Evolutionary conservation across 768 basidiomycete species (phyloP).

Genomic region (Gymnopilus junonius): DNA sequence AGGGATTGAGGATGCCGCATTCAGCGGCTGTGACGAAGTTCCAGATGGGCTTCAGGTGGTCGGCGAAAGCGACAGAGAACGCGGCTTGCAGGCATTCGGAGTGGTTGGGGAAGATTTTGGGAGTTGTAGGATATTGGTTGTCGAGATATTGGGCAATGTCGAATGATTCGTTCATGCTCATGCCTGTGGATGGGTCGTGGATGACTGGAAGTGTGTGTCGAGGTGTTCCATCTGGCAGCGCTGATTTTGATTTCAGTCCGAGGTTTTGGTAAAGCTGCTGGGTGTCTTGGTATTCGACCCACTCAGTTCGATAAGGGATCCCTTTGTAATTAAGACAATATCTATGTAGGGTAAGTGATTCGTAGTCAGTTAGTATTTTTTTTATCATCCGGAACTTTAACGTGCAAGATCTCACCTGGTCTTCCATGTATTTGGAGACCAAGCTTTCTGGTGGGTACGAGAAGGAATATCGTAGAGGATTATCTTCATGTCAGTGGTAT

Average conservation of each 20-base stretch:
- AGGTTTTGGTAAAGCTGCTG: slow-evolving; percentile 35
- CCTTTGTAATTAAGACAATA: slow-evolving; percentile 41
- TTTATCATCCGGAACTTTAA: too few species aligned
- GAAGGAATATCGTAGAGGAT: slow-evolving; percentile 44
- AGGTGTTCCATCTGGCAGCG: slow-evolving; percentile 32
- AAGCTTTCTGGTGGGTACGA: slow-evolving; percentile 28
- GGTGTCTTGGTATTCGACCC: slow-evolving; percentile 60
- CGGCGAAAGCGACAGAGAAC: slow-evolving; percentile 30
- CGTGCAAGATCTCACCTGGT: slow-evolving; percentile 38
- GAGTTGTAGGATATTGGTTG: slow-evolving; percentile 47
- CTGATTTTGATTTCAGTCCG: slow-evolving; percentile 39
- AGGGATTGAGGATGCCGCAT: slow-evolving; percentile 22
- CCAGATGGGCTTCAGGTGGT: slow-evolving; percentile 20
- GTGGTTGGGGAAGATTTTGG: slow-evolving; percentile 38
- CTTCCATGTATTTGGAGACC: slow-evolving; percentile 42
- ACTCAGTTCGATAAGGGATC: slow-evolving; percentile 48
- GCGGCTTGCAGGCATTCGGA: slow-evolving; percentile 42
- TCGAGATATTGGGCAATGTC: slow-evolving; percentile 57
- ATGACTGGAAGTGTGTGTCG: slow-evolving; percentile 56
- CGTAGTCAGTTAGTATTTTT: too few species aligned
- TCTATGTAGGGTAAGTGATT: too few species aligned
- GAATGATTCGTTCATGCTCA: slow-evolving; percentile 44
- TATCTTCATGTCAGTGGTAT: slow-evolving; percentile 11
- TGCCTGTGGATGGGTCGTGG: slow-evolving; percentile 47
- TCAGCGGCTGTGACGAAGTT: slow-evolving; percentile 23